Evolutionary conservation across 2,329 filamentous ascomycete genomes (phyloP).

Genomic region (Alternaria sp.): DNA sequence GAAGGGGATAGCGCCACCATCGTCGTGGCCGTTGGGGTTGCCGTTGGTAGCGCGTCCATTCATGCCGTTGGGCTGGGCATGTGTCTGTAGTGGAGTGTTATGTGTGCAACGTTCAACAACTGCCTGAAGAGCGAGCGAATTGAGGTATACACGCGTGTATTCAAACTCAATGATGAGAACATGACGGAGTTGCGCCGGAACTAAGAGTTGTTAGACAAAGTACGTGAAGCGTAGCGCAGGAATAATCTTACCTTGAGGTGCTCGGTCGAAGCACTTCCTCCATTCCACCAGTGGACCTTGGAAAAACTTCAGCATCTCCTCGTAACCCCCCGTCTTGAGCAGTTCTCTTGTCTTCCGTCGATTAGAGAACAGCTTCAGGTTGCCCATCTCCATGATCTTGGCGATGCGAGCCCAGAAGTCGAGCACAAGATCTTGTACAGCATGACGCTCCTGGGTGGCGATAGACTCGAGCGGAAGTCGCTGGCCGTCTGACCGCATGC

Average conservation of each 20-base stretch:
- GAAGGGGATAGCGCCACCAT: slow-evolving; percentile 57
- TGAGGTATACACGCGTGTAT: slow-evolving; percentile 92
- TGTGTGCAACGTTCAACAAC: slow-evolving; percentile 92
- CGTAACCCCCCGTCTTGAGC: slow-evolving; percentile 86
- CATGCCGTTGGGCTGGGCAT: slow-evolving; percentile 41
- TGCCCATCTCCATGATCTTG: slow-evolving; percentile 88
- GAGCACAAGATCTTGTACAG: slow-evolving; percentile 64
- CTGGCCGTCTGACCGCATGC: slow-evolving; percentile 49
- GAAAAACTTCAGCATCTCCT: slow-evolving; percentile 80
- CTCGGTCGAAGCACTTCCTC: slow-evolving; percentile 82
- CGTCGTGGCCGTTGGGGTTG: slow-evolving; percentile 32
- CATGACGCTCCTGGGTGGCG: slow-evolving; percentile 49
- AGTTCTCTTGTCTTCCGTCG: slow-evolving; percentile 87
- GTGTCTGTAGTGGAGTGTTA: slow-evolving; percentile 62
- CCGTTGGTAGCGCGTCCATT: slow-evolving; percentile 33
- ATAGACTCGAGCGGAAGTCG: slow-evolving; percentile 49
- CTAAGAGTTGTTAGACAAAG: slow-evolving; percentile 48
- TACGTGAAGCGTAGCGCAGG: background rate
- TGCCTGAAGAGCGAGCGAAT: slow-evolving; percentile 91
- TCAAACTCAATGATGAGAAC: slow-evolving; percentile 95
- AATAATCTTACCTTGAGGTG: slow-evolving; percentile 57
- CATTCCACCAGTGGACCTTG: slow-evolving; percentile 80
- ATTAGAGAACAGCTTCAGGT: slow-evolving; percentile 86
- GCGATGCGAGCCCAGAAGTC: slow-evolving; percentile 96
- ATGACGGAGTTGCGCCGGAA: slow-evolving; percentile 68